Evolutionary conservation across 192 early-diverging fungal species (phyloP), one percentile per base, ranked within the genome.

Genomic region (Linnemannia elongata): DNA sequence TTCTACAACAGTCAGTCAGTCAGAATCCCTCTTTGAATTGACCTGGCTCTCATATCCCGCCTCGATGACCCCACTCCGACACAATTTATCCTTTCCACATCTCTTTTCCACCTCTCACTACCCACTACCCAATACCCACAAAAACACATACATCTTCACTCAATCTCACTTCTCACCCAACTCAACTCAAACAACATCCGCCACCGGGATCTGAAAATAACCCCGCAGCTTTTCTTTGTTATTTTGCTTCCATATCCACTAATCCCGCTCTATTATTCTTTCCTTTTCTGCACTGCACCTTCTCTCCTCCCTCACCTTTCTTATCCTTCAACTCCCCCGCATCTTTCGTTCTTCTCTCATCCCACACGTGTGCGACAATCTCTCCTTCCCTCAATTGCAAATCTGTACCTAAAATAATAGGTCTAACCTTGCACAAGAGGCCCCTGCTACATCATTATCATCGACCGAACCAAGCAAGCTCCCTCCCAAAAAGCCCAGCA

Each of bases 401-500:
- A 39, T 6, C 27, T 74, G 13, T 0, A 42, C 10, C 39, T 38
- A 4, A 52, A 39, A 13, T 33, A n/a, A 38, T 22, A 83, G 82
- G 82, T 83, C 82, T 24, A 83, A 83, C 76, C 82, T 83, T 73
- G 60, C 76, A 49, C 82, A 83, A 45, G 82, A 69, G 36, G 73
- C 82, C 66, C 52, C 82, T 49, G 60, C 74, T 55, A 47, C 79
- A 36, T 44, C 75, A 72, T n/a, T 75, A 60, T 71, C 75, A 13
- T 75, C 75, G 27, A 55, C 81, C 15, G 75, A 70, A 39, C 60
- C 72, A n/a, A 76, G 44, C 74, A 78, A 78, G 33, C 20, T 79
- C n/a, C 76, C 76, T 20, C 85, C 85, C 27, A 81, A 87, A 71
- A 87, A 87, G 55, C 85, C 85, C 12, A 69, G 79, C 35, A 87